Conservation (phyloP, 495 filamentous ascomycete species). For the Apiosordaria backusii region DNA sequence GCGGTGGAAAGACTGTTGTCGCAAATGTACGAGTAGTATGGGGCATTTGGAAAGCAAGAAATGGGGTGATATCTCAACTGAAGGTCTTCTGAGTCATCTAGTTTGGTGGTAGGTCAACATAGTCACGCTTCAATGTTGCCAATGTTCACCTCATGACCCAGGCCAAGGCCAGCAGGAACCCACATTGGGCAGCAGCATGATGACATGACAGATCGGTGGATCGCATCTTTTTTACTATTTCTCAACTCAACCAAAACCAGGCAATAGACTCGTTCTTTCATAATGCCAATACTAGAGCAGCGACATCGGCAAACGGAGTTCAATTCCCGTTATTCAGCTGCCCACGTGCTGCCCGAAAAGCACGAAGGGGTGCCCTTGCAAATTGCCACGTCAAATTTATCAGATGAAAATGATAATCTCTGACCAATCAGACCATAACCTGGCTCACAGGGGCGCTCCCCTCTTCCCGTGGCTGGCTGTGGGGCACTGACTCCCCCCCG, state of each 20-base stretch:
- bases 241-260: neutral
- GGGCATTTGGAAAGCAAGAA: too few species aligned
- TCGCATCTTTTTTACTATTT: neutral
- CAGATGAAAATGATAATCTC: constrained; percentile 35
- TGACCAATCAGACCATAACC: constrained; percentile 26
- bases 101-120: neutral
- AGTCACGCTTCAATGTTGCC: neutral
- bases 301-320: neutral
- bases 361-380: neutral
- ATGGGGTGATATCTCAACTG: neutral
- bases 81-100: neutral
- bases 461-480: neutral
- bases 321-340: neutral
- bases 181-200: neutral
- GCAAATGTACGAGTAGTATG: neutral
- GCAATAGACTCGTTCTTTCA: neutral
- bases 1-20: neutral
- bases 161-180: neutral
- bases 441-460: neutral
- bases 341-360: neutral
- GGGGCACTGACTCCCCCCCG: too few species aligned
- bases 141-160: neutral
- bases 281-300: neutral
- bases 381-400: constrained; percentile 18
- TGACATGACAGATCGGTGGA: neutral